phyloP scores from a whole-genome alignment of 768 basidiomycete species.

The Boletus patriciae region DNA sequence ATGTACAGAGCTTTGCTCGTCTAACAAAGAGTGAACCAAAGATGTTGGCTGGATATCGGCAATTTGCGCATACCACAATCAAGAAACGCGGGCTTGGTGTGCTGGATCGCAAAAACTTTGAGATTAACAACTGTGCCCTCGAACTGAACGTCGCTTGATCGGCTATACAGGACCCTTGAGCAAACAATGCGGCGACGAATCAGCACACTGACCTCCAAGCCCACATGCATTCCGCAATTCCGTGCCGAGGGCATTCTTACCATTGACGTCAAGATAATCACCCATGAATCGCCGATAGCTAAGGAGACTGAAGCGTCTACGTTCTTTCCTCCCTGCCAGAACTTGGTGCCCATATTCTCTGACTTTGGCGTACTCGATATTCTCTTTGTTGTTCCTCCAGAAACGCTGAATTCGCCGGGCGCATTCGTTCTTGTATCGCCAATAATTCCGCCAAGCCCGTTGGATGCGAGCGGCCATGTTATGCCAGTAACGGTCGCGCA shows the following conservation, averaged over 20 bases:
- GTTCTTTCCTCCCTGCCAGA: conserved; percentile 88
- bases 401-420: conserved; percentile 94
- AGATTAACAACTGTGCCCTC: conserved; percentile 76
- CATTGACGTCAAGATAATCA: conserved; percentile 92
- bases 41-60: neutral
- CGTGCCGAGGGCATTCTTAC: conserved; percentile 72
- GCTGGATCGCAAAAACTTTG: conserved; percentile 83
- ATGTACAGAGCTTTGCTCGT: conserved; percentile 79
- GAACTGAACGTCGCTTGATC: conserved; percentile 86
- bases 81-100: conserved; percentile 90
- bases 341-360: conserved; percentile 96
- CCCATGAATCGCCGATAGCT: conserved; percentile 95
- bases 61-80: conserved; percentile 64
- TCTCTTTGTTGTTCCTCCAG: conserved; percentile 98
- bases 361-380: conserved; percentile 81
- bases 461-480: conserved; percentile 99
- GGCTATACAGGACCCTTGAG: conserved; percentile 37
- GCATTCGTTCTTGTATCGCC: conserved; percentile 94
- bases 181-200: neutral
- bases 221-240: conserved; percentile 71
- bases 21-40: conserved; percentile 9
- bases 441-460: conserved; percentile 92
- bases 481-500: conserved; percentile 99
- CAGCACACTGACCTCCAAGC: conserved; percentile 59
- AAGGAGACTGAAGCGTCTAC: conserved; percentile 88